Evolutionary conservation across 2,329 filamentous ascomycete genomes (phyloP), one percentile per base, ranked within the genome.

Genomic region (Clarireedia hainanense): DNA sequence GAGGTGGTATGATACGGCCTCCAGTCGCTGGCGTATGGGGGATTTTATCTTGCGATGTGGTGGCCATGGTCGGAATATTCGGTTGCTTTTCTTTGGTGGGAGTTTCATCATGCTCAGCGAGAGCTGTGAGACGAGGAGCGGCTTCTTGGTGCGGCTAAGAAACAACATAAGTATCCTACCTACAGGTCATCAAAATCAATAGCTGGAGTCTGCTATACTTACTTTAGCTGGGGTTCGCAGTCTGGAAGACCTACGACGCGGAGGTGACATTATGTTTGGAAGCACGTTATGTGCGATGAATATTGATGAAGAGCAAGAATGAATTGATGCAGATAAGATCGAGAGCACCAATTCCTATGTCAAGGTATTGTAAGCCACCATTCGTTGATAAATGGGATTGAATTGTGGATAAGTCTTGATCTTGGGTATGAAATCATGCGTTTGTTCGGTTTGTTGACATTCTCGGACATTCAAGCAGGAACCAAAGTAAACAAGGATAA

Each of bases 1-100:
- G 79, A 48, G 86, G 76, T 24, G 89, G 88, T 73, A 88, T 86
- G 63, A 86, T 74, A 5, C 83, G 79, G 4, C 83, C 83, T 14
- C 78, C 80, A 40, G 81, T 81, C 42, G 76, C 78, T 5, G 90
- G 90, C 1, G 88, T 86, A 57, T 60, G 60, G 26, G 68, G 68
- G 47, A 60, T 57, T 20, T 60, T 36, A 23, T 63, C 64, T 30
- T 65, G 65, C 26, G 64, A 63, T 2, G 20, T 20, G 4, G 30
- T 34, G 30, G 30, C 30, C 30, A 34, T 34, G 9, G 10, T 34
- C 14, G 55, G 58, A 27, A 64, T 58, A 15, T 61, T 47, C 52
- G 65, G 59, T 26, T 64, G 61, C 45, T 57, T 61, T 27, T 59
- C 57, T 23, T 51, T 43, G 14, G 49, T 55, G 24, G 63, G 60